Percentiles rank a stretch among this genome's conserved stretches.
These are phyloP conservation scores for Candida sakaeoensis DNA, from an alignment of 805 yeast genomes.

Conservation along the genomic window DNA sequence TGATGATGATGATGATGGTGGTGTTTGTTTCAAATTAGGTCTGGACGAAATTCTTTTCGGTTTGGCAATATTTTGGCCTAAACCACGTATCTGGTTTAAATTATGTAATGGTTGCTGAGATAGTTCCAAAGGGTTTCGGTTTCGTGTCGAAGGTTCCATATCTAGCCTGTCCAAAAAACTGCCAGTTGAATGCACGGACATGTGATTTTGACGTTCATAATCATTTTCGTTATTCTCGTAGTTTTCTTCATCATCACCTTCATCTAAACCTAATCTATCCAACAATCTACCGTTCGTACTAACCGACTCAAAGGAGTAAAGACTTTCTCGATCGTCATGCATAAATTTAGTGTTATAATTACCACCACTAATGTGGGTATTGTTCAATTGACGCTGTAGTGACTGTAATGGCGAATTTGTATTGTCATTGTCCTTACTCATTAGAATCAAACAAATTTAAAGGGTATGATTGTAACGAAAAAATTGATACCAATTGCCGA, in stretches of 20 bases:
- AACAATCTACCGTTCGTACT: conserved; percentile 40
- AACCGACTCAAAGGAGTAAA: conserved; percentile 43
- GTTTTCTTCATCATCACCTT: conserved; percentile 19
- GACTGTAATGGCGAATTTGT: conserved; percentile 1
- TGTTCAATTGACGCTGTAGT: conserved; percentile 1
- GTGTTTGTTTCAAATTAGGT: neutral
- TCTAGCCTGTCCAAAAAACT: conserved; percentile 27
- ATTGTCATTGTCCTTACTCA: neutral
- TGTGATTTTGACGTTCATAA: conserved; percentile 16
- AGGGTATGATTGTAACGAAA: neutral
- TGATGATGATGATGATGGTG: neutral
- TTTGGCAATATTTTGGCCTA: neutral
- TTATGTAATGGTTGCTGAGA: conserved; percentile 4
- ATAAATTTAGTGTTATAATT: neutral
- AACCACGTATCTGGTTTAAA: conserved; percentile 3
- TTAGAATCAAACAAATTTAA: too few relatives aligned
- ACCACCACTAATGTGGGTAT: neutral
- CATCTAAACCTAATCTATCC: conserved; percentile 33
- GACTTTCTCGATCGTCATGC: conserved; percentile 29
- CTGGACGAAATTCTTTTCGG: neutral
- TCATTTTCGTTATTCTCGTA: conserved; percentile 9
- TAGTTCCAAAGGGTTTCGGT: neutral
- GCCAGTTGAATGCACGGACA: conserved; percentile 26
- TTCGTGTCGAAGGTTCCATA: conserved; percentile 13
- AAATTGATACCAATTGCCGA: neutral